Evolutionary conservation across 2,329 filamentous ascomycete species (phyloP).

Genomic region (Fusarium sterilihyphosum): DNA sequence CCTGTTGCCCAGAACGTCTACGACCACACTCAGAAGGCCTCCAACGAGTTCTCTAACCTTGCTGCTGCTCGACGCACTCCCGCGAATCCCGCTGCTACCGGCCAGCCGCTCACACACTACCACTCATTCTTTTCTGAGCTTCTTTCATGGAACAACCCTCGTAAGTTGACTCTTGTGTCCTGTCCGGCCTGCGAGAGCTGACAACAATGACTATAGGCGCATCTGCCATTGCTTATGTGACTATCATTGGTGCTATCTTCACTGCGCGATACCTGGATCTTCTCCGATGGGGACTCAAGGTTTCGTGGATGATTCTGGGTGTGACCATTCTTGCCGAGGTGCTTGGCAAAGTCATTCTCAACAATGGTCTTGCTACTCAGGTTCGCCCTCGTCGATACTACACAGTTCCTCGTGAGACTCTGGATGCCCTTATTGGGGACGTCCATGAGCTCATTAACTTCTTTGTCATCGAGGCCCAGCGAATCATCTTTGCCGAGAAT

Average conservation of each 20-base stretch:
- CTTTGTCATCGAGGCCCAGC: slow-evolving; percentile 75
- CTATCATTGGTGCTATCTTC: slow-evolving; percentile 68
- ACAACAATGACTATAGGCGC: slow-evolving; percentile 57
- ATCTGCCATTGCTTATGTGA: slow-evolving; percentile 71
- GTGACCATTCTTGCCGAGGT: slow-evolving; percentile 70
- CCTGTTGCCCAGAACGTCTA: slow-evolving; percentile 69
- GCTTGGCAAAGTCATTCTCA: slow-evolving; percentile 68
- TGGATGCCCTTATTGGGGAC: slow-evolving; percentile 70
- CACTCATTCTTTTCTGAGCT: slow-evolving; percentile 77
- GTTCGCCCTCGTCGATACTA: slow-evolving; percentile 75
- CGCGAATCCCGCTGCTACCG: slow-evolving; percentile 63
- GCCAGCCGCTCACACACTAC: slow-evolving; percentile 73
- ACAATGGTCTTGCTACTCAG: slow-evolving; percentile 71
- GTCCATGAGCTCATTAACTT: slow-evolving; percentile 77
- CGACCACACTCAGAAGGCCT: slow-evolving; percentile 65
- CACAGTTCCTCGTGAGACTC: slow-evolving; percentile 69
- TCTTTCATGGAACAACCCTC: slow-evolving; percentile 75
- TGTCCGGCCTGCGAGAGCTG: slow-evolving; percentile 21
- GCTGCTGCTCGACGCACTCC: slow-evolving; percentile 67
- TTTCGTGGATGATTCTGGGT: slow-evolving; percentile 70
- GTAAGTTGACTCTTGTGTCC: slow-evolving; percentile 54
- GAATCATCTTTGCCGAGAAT: slow-evolving; percentile 75
- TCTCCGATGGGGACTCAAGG: slow-evolving; percentile 71
- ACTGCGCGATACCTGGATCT: slow-evolving; percentile 73
- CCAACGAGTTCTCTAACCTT: slow-evolving; percentile 66